Evolutionary conservation across 73 alveolate species (phyloP).

Genomic region (Uronychia binucleata): DNA sequence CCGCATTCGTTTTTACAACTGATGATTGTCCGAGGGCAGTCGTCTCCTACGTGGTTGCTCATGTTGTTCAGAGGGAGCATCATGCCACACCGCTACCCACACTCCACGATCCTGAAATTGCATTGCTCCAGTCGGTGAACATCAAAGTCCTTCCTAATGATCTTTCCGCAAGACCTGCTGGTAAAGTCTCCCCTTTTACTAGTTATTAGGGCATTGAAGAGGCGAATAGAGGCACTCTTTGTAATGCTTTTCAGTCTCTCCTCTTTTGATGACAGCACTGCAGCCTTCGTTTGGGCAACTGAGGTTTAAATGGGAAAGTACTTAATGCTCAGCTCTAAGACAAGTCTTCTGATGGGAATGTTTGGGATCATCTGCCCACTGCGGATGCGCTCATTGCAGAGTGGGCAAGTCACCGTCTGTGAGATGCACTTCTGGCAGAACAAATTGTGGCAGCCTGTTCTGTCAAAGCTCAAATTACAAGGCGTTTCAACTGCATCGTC

Average conservation of each 20-base stretch:
- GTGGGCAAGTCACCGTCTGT: constrained; percentile 55
- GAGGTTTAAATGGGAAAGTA: background rate
- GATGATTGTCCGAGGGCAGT: constrained; percentile 69
- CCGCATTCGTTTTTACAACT: constrained; percentile 77
- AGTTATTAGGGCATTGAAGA: constrained; percentile 54
- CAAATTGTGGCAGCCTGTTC: constrained; percentile 70
- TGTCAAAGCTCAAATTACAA: too few relatives aligned
- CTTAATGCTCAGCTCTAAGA: constrained; percentile 53
- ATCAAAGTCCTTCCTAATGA: constrained; percentile 51
- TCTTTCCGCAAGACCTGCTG: constrained; percentile 36
- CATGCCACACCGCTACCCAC: constrained; percentile 49
- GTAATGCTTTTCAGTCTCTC: constrained; percentile 53
- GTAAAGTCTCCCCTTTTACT: background rate
- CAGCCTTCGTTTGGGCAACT: constrained; percentile 57
- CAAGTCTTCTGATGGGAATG: constrained; percentile 72
- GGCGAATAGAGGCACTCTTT: constrained; percentile 45
- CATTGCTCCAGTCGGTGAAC: constrained; percentile 52
- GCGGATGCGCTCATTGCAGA: constrained; percentile 46
- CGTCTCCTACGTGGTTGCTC: constrained; percentile 54
- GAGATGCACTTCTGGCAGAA: constrained; percentile 72
- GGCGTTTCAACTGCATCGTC: constrained; percentile 83
- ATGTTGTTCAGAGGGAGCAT: constrained; percentile 57
- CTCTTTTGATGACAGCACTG: constrained; percentile 49
- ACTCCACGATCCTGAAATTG: constrained; percentile 57
- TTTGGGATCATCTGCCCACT: constrained; percentile 56